Evolutionary conservation across 768 basidiomycete species (phyloP).

Genomic region (Leccinum imitatum): DNA sequence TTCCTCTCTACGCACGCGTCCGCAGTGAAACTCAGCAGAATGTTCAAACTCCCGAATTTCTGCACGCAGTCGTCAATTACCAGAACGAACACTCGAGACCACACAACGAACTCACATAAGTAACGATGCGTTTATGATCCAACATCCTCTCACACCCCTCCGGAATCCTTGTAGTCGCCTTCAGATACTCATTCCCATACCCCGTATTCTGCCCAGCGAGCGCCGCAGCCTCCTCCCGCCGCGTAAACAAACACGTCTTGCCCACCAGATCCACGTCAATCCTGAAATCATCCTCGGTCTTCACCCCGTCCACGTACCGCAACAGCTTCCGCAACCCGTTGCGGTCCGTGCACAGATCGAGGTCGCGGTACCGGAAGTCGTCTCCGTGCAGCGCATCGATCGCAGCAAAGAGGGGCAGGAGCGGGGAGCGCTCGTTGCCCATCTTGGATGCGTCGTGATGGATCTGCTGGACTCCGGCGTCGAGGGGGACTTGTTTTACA

Average conservation of each 20-base stretch:
- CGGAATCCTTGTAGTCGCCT: conserved; percentile 47
- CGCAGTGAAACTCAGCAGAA: conserved; percentile 59
- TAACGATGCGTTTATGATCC: conserved; percentile 62
- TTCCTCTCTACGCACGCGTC: conserved; percentile 38
- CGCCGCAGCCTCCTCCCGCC: conserved; percentile 44
- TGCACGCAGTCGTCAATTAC: conserved; percentile 23
- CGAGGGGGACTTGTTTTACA: conserved; percentile 56
- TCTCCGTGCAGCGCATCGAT: conserved; percentile 42
- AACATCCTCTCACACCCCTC: conserved; percentile 48
- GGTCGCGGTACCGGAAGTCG: conserved; percentile 31
- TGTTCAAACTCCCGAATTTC: conserved; percentile 57
- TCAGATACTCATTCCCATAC: conserved; percentile 65
- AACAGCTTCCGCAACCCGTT: conserved; percentile 65
- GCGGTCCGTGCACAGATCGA: conserved; percentile 58
- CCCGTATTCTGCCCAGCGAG: conserved; percentile 31
- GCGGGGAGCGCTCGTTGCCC: conserved; percentile 32
- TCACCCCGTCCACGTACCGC: conserved; percentile 42
- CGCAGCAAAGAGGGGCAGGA: conserved; percentile 60
- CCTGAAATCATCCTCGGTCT: conserved; percentile 47
- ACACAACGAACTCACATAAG: conserved; percentile 48
- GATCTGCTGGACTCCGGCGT: conserved; percentile 46
- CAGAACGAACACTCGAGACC: no score
- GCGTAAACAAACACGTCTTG: conserved; percentile 57
- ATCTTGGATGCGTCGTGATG: conserved; percentile 60
- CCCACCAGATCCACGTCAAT: conserved; percentile 70